Evolutionary conservation across 2,329 filamentous ascomycete species (phyloP).

Genomic region (Ceratocystiopsis sp.): DNA sequence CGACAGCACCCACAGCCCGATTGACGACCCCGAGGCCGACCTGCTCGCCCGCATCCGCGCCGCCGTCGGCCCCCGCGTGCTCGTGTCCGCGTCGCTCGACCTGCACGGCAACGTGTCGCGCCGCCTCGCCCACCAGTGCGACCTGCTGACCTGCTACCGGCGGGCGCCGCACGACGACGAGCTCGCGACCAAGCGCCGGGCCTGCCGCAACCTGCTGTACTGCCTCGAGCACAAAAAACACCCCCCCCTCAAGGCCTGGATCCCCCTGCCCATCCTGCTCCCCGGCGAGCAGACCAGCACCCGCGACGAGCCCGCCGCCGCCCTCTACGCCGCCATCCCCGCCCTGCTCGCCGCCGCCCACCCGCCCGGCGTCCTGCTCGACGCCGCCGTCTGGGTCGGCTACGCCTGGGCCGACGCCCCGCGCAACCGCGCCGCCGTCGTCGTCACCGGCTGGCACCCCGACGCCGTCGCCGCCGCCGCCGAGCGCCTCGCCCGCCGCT

Average conservation of each 20-base stretch:
- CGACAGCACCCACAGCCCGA: no score
- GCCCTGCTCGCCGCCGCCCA: conserved; percentile 18
- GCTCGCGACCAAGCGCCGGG: conserved; percentile 30
- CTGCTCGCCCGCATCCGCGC: conserved; percentile 26
- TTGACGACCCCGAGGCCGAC: conserved; percentile 30
- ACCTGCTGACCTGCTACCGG: conserved; percentile 35
- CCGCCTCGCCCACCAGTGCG: conserved; percentile 28
- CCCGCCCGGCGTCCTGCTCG: conserved; percentile 21
- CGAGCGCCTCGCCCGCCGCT: conserved; percentile 25
- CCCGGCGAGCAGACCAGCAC: conserved; percentile 39
- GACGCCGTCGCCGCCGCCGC: conserved; percentile 21
- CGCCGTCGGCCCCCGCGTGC: conserved; percentile 26
- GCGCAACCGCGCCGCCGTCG: conserved; percentile 29
- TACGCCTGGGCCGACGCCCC: conserved; percentile 40
- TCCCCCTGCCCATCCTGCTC: conserved; percentile 32
- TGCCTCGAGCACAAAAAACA: conserved; percentile 18
- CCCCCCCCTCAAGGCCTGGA: conserved; percentile 33
- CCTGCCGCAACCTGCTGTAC: conserved; percentile 29
- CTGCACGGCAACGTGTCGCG: conserved; percentile 36
- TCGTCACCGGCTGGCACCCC: conserved; percentile 33
- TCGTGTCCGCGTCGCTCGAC: conserved; percentile 38
- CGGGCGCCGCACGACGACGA: conserved; percentile 34
- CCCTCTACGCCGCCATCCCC: conserved; percentile 30
- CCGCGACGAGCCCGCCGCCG: conserved; percentile 31
- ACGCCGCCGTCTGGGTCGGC: conserved; percentile 37